phyloP scores from a whole-genome alignment of 2,329 filamentous ascomycete species.

The Sclerotinia trifoliorum region DNA sequence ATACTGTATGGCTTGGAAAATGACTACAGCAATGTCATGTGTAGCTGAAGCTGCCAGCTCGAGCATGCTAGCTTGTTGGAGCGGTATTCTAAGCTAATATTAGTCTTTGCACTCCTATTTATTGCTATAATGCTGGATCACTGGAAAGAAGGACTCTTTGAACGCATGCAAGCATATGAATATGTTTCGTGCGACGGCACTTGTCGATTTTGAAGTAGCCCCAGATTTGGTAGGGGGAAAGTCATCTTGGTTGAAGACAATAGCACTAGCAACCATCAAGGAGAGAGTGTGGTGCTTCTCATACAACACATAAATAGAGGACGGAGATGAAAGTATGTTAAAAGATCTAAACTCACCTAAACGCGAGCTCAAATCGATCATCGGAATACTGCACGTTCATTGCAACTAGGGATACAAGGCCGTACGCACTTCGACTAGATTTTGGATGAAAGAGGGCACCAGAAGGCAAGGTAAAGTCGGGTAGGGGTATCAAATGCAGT shows the following conservation, averaged over 20 bases:
- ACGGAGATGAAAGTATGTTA: background rate
- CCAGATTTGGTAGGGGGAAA: too few relatives aligned
- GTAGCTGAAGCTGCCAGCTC: constrained; percentile 64
- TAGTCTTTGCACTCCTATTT: constrained; percentile 1
- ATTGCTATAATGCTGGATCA: background rate
- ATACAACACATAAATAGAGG: background rate
- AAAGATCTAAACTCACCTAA: constrained; percentile 42
- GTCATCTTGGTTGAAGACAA: background rate
- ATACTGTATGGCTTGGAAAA: constrained; percentile 60
- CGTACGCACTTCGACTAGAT: constrained; percentile 52
- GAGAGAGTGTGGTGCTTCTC: background rate
- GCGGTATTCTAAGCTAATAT: constrained; percentile 44
- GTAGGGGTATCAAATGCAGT: constrained; percentile 65
- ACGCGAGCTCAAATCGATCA: constrained; percentile 65
- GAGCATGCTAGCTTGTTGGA: constrained; percentile 54
- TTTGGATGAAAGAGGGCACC: constrained; percentile 45
- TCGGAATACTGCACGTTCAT: constrained; percentile 60
- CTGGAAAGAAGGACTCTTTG: background rate
- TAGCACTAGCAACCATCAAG: background rate
- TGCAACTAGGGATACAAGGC: constrained; percentile 60
- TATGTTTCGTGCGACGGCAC: background rate
- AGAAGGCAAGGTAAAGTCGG: constrained; percentile 54
- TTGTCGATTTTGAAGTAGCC: background rate
- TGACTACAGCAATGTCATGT: constrained; percentile 60
- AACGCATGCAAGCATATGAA: background rate